Evolutionary conservation across 129 eudicot species (phyloP).

Genomic region (Solidago caesia): DNA sequence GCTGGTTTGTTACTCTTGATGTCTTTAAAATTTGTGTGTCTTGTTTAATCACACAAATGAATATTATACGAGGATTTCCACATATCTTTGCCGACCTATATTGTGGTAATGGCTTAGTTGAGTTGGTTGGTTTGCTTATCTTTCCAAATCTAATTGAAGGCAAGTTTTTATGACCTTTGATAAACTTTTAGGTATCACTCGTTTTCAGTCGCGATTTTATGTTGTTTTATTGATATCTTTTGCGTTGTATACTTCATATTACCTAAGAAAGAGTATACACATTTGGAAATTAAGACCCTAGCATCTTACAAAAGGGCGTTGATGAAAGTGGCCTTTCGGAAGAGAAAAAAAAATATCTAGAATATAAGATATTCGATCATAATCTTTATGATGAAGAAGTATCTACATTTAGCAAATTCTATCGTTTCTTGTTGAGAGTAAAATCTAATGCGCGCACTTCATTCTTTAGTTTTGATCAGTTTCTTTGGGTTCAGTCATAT

Average conservation of each 20-base stretch:
- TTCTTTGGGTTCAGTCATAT: neutral
- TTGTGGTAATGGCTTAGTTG: neutral
- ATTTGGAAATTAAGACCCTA: neutral
- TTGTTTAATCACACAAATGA: neutral
- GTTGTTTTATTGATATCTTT: neutral
- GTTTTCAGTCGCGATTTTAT: neutral
- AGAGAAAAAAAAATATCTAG: too few relatives aligned
- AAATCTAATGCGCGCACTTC: too few relatives aligned
- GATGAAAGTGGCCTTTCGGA: too few relatives aligned
- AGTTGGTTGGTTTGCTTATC: constrained; percentile 5
- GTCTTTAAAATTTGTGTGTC: neutral
- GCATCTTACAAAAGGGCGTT: too few relatives aligned
- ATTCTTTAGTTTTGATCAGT: neutral
- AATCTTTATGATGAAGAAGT: too few relatives aligned
- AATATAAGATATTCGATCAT: too few relatives aligned
- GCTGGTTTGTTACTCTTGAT: neutral
- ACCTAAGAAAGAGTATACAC: neutral
- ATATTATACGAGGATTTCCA: too few relatives aligned
- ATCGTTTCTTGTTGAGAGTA: too few relatives aligned
- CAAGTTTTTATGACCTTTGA: neutral
- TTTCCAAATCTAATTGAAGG: neutral
- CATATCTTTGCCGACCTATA: neutral
- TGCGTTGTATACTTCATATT: neutral
- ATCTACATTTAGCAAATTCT: too few relatives aligned
- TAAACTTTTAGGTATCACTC: neutral